Evolutionary conservation across 1,284 basidiomycete genomes (phyloP), one percentile per base, ranked within the genome.

Genomic region (Golubevia pallescens): DNA sequence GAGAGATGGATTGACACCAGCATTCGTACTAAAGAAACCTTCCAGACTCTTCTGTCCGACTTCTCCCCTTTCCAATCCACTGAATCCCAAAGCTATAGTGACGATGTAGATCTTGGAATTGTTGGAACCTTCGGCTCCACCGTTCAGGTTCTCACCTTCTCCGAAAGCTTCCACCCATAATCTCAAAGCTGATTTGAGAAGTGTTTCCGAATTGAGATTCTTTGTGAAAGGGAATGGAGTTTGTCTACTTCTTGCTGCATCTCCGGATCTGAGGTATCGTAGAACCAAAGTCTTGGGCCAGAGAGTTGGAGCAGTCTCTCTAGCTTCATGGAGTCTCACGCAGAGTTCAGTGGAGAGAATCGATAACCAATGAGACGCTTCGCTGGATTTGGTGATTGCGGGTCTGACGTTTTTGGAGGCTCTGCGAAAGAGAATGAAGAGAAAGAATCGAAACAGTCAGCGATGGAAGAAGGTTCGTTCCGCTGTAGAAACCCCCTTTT

Each of bases 281-380:
- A 98, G 87, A 7, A 93, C 93, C 51, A 99, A 87, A 0, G 93
- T 93, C 86, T 94, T 97, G 0, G 96, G 96, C 82, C 95, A 98
- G 19, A 97, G 84, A 38, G 91, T 91, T 0, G 92, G 90, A 20
- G 89, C 89, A 0, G 88, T 87, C 67, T 92, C 89, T 16, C 96
- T 88, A 0, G 93, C 93, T 71, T 98, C 94, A 58, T 90, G 90
- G 21, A 99, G 87, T 57, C 96, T 89, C 14, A 95, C 88, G 5
- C 92, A 90, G 16, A 99, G 88, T 80, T 99, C 96, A 14, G 94
- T 93, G 7, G 94, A 91, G 19, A 98, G 90, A 7, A 98, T 92
- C 3, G 91, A 89, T 38, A 99, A 89, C 97, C 96, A 99, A 71
- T 95, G 93, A 60, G 90, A 88, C 7, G 75, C 81, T 61, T 84